Base-by-base conservation (phyloP, 139 green algal species). In the Yamagishiella unicocca region DNA sequence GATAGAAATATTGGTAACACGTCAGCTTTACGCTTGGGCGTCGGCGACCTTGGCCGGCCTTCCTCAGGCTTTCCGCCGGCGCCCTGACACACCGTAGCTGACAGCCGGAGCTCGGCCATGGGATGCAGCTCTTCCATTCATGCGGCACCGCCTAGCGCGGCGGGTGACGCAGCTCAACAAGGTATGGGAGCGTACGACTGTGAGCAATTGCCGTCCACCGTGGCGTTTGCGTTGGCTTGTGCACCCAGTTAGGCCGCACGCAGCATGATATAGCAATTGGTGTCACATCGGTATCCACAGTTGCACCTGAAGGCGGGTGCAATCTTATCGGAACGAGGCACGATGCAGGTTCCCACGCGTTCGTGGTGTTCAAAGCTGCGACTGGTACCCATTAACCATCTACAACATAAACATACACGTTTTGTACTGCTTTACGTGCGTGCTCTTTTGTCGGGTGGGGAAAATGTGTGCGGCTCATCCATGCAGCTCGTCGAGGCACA, bases 41-140 rank as follows among this genome's bases (percentile, higher is more conserved):
- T 74, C 31, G 37, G 66, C 66, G 37, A 74, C 33, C 22, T 24
- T 31, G 3, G 14, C 66, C 25, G 66, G 7, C n/a, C 66, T 74
- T 74, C 66, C 45, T 35, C 37, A 6, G 33, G 66, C 33, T 29
- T 74, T 74, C 66, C 66, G 66, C 31, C 37, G 66, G 33, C 66
- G 66, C 66, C 35, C 66, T 74, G 66, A 74, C 33, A 35, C 31
- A 45, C 40, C 37, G 0, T 73, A 37, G 24, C 24, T 25, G 37
- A n/a, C 61, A 29, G 61, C 14, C 50, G 33, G 31, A 46, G 33
- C 17, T 33, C 70, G 55, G 45, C 1, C 8, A 82, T 82, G 75
- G 75, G 75, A 29, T 82, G 75, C 50, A 82, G 75, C 12, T 82
- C 75, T 25, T 82, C 75, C 8, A 55, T 82, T 9, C 75, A 82